A percentile compares a stretch with the other conserved stretches of the same genome.
Evolutionary conservation across 495 filamentous ascomycete species (phyloP).

Genomic region (Amorphotheca resinae): DNA sequence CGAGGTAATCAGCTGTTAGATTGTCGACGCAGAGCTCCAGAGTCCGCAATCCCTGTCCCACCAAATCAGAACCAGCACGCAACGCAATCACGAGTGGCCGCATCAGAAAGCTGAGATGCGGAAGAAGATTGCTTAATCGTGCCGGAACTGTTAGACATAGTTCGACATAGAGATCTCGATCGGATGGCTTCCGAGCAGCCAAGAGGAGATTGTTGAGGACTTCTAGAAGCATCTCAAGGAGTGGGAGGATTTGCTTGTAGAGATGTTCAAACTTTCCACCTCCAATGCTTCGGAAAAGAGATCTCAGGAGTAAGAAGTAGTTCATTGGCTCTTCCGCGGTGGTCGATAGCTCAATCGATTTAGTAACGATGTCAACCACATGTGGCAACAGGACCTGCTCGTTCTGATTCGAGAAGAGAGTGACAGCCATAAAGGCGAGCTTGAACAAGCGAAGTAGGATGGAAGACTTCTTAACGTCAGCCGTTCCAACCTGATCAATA

Average conservation of each 20-base stretch:
- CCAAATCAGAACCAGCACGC: conserved; percentile 80
- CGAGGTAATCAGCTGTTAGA: conserved; percentile 90
- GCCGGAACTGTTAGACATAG: conserved; percentile 93
- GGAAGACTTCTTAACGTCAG: conserved; percentile 78
- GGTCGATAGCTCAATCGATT: conserved; percentile 89
- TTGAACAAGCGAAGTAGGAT: conserved; percentile 94
- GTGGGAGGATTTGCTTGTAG: conserved; percentile 93
- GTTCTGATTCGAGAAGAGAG: conserved; percentile 85
- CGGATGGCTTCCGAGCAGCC: conserved; percentile 76
- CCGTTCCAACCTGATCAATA: conserved; percentile 87
- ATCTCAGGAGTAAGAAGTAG: conserved; percentile 88
- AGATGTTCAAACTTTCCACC: conserved; percentile 94
- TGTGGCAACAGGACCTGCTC: conserved; percentile 91
- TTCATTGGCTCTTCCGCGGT: conserved; percentile 97
- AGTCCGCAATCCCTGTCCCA: conserved; percentile 86
- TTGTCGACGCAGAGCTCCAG: conserved; percentile 97
- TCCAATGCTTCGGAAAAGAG: conserved; percentile 90
- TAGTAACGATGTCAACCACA: conserved; percentile 89
- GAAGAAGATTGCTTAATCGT: conserved; percentile 83
- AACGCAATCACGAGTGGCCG: conserved; percentile 89
- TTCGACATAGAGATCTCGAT: conserved; percentile 94
- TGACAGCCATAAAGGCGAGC: conserved; percentile 98
- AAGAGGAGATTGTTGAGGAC: conserved; percentile 88
- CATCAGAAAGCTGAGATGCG: conserved; percentile 97
- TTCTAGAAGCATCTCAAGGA: conserved; percentile 94